phyloP scores from a whole-genome alignment of 2,329 filamentous ascomycete genomes.

The Diaporthe aspalathi region DNA sequence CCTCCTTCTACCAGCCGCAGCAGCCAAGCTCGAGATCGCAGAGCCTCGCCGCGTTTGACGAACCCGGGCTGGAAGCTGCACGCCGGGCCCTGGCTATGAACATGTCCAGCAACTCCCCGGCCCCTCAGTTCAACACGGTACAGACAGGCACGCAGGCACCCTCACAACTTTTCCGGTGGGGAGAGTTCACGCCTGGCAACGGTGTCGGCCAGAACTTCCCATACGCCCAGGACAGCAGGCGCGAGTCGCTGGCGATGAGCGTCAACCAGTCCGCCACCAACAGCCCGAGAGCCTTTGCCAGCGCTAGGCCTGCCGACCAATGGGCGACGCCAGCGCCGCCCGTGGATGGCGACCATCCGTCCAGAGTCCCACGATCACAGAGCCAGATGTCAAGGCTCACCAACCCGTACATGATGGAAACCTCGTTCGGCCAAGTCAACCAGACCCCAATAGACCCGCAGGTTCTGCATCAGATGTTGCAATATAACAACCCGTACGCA shows the following conservation, averaged over 20 bases:
- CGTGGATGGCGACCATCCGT: slow-evolving; percentile 24
- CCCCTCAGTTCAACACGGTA: slow-evolving; percentile 23
- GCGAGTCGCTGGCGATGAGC: slow-evolving; percentile 36
- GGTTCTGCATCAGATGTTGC: slow-evolving; percentile 30
- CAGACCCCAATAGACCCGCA: not conserved
- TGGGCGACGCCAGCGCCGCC: slow-evolving; percentile 21
- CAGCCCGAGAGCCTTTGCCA: slow-evolving; percentile 28
- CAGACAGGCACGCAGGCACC: slow-evolving; percentile 19
- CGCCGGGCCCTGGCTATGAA: slow-evolving; percentile 5
- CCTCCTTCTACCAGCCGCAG: slow-evolving; percentile 29
- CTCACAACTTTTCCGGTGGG: slow-evolving; percentile 14
- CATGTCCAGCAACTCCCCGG: slow-evolving; percentile 33
- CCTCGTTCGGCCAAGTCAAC: slow-evolving; percentile 15
- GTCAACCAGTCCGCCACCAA: slow-evolving; percentile 36
- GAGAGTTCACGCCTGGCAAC: slow-evolving; percentile 32
- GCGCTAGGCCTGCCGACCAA: slow-evolving; percentile 26
- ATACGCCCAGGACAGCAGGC: slow-evolving; percentile 29
- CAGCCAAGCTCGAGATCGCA: slow-evolving; percentile 32
- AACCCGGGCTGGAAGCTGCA: slow-evolving; percentile 26
- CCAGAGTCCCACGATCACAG: slow-evolving; percentile 30
- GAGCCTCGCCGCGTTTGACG: slow-evolving; percentile 31
- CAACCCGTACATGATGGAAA: slow-evolving; percentile 28
- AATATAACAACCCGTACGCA: slow-evolving; percentile 17
- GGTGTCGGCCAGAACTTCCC: not conserved
- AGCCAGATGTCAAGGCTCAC: slow-evolving; percentile 32